phyloP scores from a whole-genome alignment of 202 grass and related monocot species.

The Panicum hallii region DNA sequence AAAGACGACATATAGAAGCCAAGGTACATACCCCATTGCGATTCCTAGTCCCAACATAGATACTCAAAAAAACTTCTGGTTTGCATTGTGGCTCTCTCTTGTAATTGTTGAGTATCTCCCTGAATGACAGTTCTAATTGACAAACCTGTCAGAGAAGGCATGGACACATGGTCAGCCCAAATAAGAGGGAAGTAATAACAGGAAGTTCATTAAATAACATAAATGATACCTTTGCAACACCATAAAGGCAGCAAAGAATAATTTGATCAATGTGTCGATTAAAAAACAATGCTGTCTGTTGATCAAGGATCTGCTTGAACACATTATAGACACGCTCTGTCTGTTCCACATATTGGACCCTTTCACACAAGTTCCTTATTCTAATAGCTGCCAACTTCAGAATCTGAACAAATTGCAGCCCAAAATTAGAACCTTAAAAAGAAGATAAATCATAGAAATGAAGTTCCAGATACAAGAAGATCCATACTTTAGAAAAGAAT shows the following conservation, averaged over 20 bases:
- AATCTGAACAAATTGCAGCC: slow-evolving; percentile 61
- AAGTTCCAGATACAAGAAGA: slow-evolving; percentile 37
- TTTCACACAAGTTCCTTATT: slow-evolving; percentile 94
- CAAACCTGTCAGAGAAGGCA: slow-evolving; percentile 67
- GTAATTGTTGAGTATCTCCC: slow-evolving; percentile 79
- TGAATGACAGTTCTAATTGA: slow-evolving; percentile 66
- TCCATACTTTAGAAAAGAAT: slow-evolving; percentile 81
- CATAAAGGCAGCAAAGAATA: slow-evolving; percentile 93
- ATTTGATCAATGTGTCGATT: slow-evolving; percentile 92
- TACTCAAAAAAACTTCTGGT: slow-evolving; percentile 70
- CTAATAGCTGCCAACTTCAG: slow-evolving; percentile 93
- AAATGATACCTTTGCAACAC: slow-evolving; percentile 82
- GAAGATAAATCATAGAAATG: slow-evolving; percentile 28
- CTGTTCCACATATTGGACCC: slow-evolving; percentile 63
- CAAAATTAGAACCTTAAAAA: slow-evolving; percentile 37
- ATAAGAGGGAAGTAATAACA: slow-evolving; percentile 34
- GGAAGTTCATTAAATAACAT: slow-evolving; percentile 38
- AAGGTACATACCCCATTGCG: slow-evolving; percentile 59
- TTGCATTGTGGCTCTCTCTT: slow-evolving; percentile 90
- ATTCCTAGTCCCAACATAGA: slow-evolving; percentile 69
- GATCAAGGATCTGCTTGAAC: slow-evolving; percentile 80
- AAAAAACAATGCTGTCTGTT: slow-evolving; percentile 84
- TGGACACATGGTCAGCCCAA: slow-evolving; percentile 43
- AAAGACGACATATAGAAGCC: slow-evolving; percentile 28
- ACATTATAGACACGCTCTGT: slow-evolving; percentile 77